Conservation (phyloP, 208 protist species). For the Angomonas ambiguus region DNA sequence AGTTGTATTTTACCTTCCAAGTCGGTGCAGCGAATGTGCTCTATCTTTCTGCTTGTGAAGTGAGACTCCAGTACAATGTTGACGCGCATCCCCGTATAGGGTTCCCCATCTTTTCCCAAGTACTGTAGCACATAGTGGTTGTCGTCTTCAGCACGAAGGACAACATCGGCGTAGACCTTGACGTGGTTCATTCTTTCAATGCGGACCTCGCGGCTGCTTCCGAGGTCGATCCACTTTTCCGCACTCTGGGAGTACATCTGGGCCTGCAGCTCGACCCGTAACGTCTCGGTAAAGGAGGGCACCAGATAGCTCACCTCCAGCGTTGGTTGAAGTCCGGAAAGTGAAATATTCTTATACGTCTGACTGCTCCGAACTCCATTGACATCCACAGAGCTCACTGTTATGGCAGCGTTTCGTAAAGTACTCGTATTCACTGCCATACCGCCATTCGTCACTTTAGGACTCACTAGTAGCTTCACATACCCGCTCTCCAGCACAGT, state of each 20-base stretch:
- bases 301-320: constrained; percentile 10
- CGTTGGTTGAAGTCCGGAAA: background rate
- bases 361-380: background rate
- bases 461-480: constrained; percentile 1
- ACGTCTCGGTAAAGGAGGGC: constrained; percentile 1
- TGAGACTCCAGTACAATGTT: background rate
- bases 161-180: constrained; percentile 1
- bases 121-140: background rate
- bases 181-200: background rate
- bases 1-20: background rate
- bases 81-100: constrained; percentile 6
- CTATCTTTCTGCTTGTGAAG: background rate
- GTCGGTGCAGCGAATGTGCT: constrained; percentile 1
- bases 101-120: constrained; percentile 10
- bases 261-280: constrained; percentile 6
- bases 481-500: constrained; percentile 1
- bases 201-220: background rate
- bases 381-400: constrained; percentile 5
- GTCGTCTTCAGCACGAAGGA: background rate
- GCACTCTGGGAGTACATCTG: background rate
- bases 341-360: background rate
- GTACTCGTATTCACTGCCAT: background rate
- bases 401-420: background rate
- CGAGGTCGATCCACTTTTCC: background rate
- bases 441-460: constrained; percentile 1